Conservation (phyloP, 2,329 filamentous ascomycete species). For the Aspergillus sp. region DNA sequence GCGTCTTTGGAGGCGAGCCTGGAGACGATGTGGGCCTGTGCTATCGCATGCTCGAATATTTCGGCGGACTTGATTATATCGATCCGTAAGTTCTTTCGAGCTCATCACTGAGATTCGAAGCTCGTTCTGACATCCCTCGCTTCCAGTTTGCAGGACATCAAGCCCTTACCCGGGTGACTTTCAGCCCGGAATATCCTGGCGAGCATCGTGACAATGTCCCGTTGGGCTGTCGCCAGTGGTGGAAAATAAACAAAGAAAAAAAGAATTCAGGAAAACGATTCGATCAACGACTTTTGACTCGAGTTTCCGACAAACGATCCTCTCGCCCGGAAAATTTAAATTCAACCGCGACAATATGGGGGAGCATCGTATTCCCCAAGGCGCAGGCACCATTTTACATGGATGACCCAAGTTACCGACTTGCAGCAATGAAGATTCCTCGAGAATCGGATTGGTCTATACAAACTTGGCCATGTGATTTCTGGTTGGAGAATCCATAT, state of each 20-base stretch:
- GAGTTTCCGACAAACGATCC: slow-evolving; percentile 3
- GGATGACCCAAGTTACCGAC: slow-evolving; percentile 36
- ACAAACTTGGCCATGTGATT: slow-evolving; percentile 33
- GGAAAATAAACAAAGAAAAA: slow-evolving; percentile 1
- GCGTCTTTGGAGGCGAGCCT: slow-evolving; percentile 47
- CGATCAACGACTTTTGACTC: slow-evolving; percentile 6
- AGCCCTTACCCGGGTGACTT: slow-evolving; percentile 28
- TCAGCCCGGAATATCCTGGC: slow-evolving; percentile 3
- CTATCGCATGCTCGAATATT: slow-evolving; percentile 51
- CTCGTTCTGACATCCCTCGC: slow-evolving; percentile 2
- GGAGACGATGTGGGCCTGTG: slow-evolving; percentile 46
- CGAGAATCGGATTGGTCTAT: slow-evolving; percentile 40
- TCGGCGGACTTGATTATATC: slow-evolving; percentile 50
- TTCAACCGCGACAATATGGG: slow-evolving; percentile 10
- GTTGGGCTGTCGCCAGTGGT: background rate
- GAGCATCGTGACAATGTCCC: background rate
- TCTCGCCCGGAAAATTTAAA: slow-evolving; percentile 10
- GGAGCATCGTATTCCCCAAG: slow-evolving; percentile 10
- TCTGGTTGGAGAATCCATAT: slow-evolving; percentile 24
- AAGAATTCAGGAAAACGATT: background rate
- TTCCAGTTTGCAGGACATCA: slow-evolving; percentile 17
- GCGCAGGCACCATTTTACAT: slow-evolving; percentile 29
- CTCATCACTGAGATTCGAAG: background rate
- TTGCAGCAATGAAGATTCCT: slow-evolving; percentile 45
- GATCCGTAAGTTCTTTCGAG: slow-evolving; percentile 34